phyloP scores from a whole-genome alignment of 140 eudicot species.

The Cichorium intybus region DNA sequence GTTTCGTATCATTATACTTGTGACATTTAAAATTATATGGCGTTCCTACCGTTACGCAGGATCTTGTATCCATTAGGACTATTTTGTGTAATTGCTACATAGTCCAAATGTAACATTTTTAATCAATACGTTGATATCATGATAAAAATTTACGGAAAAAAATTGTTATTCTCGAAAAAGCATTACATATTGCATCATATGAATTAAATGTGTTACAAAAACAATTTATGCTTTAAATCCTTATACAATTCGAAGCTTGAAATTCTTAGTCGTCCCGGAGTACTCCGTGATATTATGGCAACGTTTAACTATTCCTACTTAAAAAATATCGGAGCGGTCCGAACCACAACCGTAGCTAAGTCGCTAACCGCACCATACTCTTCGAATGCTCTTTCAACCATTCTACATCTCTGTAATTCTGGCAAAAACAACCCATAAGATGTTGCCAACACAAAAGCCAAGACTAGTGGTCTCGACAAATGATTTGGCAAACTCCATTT shows the following conservation, averaged over 20 bases:
- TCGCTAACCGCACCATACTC: conserved; percentile 38
- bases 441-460: conserved; percentile 35
- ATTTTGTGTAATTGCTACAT: too few species aligned
- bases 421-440: conserved; percentile 54
- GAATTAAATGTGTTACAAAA: background rate
- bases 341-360: background rate
- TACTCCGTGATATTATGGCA: background rate
- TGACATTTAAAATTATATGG: too few species aligned
- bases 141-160: background rate
- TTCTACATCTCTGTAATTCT: conserved; percentile 28
- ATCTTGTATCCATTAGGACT: too few species aligned
- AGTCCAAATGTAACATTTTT: too few species aligned
- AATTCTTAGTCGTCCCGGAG: background rate
- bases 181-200: background rate
- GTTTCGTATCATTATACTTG: too few species aligned
- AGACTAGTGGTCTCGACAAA: conserved; percentile 21
- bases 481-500: conserved; percentile 34
- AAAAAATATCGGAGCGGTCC: background rate
- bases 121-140: background rate
- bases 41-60: background rate
- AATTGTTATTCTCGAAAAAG: background rate
- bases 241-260: background rate
- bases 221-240: background rate
- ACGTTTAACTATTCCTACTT: background rate
- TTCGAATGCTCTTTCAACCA: conserved; percentile 41